These are phyloP conservation scores for Tranzscheliella williamsii DNA, from an alignment of 1,284 basidiomycete genomes.

Conservation along the genomic window DNA sequence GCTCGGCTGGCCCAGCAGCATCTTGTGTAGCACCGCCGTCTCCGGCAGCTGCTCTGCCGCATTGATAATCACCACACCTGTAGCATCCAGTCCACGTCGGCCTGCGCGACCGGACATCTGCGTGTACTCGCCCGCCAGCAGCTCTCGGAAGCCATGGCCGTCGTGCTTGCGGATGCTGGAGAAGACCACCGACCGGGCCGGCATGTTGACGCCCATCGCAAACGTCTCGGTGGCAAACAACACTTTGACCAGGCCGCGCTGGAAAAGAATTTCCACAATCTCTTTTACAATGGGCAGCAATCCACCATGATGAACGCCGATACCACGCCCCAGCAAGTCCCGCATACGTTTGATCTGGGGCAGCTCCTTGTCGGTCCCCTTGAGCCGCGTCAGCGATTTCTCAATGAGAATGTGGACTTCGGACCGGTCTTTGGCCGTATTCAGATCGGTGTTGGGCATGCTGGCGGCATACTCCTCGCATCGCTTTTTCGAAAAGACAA, in stretches of 20 bases:
- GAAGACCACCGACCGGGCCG: conserved; percentile 94
- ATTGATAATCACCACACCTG: conserved; percentile 90
- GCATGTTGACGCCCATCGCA: conserved; percentile 99
- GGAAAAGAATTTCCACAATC: conserved; percentile 88
- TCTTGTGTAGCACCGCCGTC: conserved; percentile 66
- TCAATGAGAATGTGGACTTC: conserved; percentile 94
- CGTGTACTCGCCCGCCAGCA: conserved; percentile 72
- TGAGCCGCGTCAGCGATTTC: conserved; percentile 84
- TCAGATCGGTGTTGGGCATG: conserved; percentile 85
- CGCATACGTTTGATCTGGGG: conserved; percentile 93
- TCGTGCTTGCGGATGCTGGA: conserved; percentile 95
- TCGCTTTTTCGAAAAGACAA: conserved; percentile 93
- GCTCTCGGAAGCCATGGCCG: conserved; percentile 83
- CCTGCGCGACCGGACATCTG: conserved; percentile 99
- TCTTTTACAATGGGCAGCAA: conserved; percentile 96
- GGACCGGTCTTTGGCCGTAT: conserved; percentile 83
- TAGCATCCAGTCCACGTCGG: conserved; percentile 89
- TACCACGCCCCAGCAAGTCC: conserved; percentile 85
- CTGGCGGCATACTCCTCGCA: conserved; percentile 96
- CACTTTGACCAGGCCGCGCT: conserved; percentile 92
- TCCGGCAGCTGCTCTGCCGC: conserved; percentile 80
- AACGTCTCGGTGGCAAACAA: conserved; percentile 99
- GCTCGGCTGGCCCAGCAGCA: conserved; percentile 90
- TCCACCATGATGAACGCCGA: conserved; percentile 97
- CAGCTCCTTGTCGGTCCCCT: conserved; percentile 83